Conservation (phyloP, 164 flowering plant species). For the Vitis vinifera region DNA sequence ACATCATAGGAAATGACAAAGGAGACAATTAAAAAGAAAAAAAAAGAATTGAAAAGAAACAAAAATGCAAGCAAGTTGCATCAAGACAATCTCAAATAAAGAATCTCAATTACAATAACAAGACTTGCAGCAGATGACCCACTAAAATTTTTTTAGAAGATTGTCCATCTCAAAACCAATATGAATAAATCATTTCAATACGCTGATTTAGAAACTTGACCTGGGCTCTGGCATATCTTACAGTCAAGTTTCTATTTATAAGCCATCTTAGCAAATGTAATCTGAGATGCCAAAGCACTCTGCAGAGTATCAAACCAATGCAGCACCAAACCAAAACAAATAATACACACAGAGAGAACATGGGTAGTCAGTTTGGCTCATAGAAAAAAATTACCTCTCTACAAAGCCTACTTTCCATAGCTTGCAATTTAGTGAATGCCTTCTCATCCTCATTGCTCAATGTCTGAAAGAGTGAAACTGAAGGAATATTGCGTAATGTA, state of each 20-base stretch:
- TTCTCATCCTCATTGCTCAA: slow-evolving; percentile 72
- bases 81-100: too few relatives aligned
- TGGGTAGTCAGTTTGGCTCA: not conserved
- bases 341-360: not conserved
- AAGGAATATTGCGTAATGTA: slow-evolving; percentile 83
- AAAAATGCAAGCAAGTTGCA: too few relatives aligned
- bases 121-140: too few relatives aligned
- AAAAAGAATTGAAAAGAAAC: not conserved
- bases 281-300: not conserved
- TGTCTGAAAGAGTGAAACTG: slow-evolving; percentile 78
- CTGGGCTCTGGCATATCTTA: too few relatives aligned
- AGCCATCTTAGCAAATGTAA: not conserved
- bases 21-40: too few relatives aligned
- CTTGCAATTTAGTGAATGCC: slow-evolving; percentile 70
- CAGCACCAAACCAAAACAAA: slow-evolving; percentile 1
- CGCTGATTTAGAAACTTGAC: too few relatives aligned
- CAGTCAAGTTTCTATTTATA: too few relatives aligned
- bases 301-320: not conserved
- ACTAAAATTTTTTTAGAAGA: too few relatives aligned
- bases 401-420: slow-evolving; percentile 60
- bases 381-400: slow-evolving; percentile 54
- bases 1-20: slow-evolving; percentile 4
- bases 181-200: too few relatives aligned
- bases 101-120: too few relatives aligned
- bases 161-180: too few relatives aligned